Evolutionary conservation across 371 early-diverging fungal species (phyloP).

Genomic region (Choanephora cucurbitarum): DNA sequence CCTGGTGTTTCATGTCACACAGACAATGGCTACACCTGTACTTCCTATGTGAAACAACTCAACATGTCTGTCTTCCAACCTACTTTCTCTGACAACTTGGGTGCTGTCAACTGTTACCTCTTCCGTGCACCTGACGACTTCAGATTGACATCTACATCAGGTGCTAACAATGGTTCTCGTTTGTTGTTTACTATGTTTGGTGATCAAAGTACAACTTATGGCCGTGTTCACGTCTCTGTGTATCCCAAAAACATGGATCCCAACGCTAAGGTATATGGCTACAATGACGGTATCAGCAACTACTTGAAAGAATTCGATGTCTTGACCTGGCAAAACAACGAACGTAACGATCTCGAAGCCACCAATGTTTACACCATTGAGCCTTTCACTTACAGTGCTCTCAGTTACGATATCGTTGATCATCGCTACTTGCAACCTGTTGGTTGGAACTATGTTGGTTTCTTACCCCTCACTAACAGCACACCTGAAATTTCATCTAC

Average conservation of each 20-base stretch:
- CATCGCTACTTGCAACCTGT: constrained; percentile 44
- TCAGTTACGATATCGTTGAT: constrained; percentile 41
- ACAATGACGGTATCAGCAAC: constrained; percentile 21
- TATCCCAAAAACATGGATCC: constrained; percentile 52
- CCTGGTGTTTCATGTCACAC: constrained; percentile 43
- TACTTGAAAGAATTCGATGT: constrained; percentile 34
- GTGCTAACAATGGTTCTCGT: constrained; percentile 45
- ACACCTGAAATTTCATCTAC: constrained; percentile 38
- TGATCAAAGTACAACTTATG: constrained; percentile 31
- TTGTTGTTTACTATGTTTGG: constrained; percentile 43
- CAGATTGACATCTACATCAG: constrained; percentile 42
- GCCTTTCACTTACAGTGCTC: constrained; percentile 41
- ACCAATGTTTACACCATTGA: constrained; percentile 37
- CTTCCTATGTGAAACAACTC: constrained; percentile 26
- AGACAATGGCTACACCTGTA: constrained; percentile 39
- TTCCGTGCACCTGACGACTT: constrained; percentile 40
- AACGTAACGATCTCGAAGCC: constrained; percentile 46
- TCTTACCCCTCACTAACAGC: constrained; percentile 42
- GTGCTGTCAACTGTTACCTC: constrained; percentile 41
- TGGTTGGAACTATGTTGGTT: constrained; percentile 57
- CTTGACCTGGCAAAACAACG: constrained; percentile 37
- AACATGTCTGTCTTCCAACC: constrained; percentile 43
- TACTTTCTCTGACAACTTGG: constrained; percentile 40
- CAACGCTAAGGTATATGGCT: constrained; percentile 37
- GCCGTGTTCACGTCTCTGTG: constrained; percentile 44